Evolutionary conservation across 352 stramenopile species (phyloP), one percentile per base, ranked within the genome.

Genomic region (Thalassiosira allenii): DNA sequence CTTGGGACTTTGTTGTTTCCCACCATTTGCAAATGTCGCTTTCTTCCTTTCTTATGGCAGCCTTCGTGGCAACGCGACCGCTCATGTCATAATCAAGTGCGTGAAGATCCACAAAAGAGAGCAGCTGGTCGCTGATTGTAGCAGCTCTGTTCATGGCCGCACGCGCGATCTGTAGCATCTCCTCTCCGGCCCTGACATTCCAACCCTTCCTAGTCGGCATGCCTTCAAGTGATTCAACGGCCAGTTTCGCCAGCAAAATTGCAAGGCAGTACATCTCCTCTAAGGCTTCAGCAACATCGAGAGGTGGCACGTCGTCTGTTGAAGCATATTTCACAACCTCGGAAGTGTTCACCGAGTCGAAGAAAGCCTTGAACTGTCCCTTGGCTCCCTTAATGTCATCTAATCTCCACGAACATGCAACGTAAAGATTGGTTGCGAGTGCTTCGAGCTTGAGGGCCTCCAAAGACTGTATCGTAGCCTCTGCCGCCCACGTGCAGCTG

Each of bases 381-480:
- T 67, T 43, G 29, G 68, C 68, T 49, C 69, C 41, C 37, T 84
- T 49, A 12, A 54, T 57, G n/a, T 51, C n/a, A 40, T 58, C 51
- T 29, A 76, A 5, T 51, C 76, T 72, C 76, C 68, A 79, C 12
- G 67, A 59, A 37, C 67, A 80, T 20, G 54, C 32, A n/a, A 68
- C 32, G 32, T 49, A 56, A 11, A 62, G 43, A 12, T 62, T 47
- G 34, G 47, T 56, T 40, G 69, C 49, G 27, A 63, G 23, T 51
- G 30, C 43, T 69, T 51, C 27, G 32, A 79, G 76, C 29, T 79
- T 32, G 0, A 79, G 67, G 11, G 76, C 66, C 30, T 79, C 67
- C 23, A 79, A 71, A 47, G 47, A 52, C n/a, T 84, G 76, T 4
- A 53, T 56, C 32, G 44, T 79, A 17, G 68, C 76, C 41, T 65